phyloP scores from a whole-genome alignment of 2,329 filamentous ascomycete species.

The Gyromitra esculenta region DNA sequence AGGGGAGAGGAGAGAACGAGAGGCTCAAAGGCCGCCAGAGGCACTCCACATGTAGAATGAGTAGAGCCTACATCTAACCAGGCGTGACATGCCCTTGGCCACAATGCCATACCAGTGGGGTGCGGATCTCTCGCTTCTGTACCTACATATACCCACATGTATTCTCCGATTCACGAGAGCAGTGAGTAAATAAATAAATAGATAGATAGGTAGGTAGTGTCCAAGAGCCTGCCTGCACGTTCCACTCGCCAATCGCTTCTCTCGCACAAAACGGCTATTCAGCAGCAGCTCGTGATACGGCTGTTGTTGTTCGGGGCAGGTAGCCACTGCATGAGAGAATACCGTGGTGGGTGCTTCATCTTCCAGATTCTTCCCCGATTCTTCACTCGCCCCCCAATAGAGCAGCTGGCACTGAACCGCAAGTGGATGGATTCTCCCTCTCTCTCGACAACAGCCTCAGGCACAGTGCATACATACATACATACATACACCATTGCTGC shows the following conservation, averaged over 20 bases:
- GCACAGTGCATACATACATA: conserved; percentile 39
- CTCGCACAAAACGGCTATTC: neutral
- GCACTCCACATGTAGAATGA: neutral
- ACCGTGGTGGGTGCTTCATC: conserved; percentile 11
- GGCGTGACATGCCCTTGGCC: neutral
- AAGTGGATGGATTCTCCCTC: neutral
- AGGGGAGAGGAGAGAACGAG: neutral
- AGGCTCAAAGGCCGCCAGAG: conserved; percentile 5
- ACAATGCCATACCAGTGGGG: conserved; percentile 7
- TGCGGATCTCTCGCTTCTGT: neutral
- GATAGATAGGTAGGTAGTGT: neutral
- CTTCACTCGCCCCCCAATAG: neutral
- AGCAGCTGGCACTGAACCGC: neutral
- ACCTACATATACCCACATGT: neutral
- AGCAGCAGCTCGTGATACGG: conserved; percentile 10
- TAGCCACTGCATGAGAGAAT: neutral
- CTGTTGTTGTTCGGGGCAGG: neutral
- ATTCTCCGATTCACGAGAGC: conserved; percentile 26
- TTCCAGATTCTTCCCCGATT: neutral
- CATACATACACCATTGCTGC: conserved; percentile 20
- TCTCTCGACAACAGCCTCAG: conserved; percentile 31
- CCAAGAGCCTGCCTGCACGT: neutral
- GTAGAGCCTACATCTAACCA: neutral
- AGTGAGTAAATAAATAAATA: neutral
- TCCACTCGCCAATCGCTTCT: conserved; percentile 25